A percentile compares a stretch with the other conserved stretches of the same genome.
Evolutionary conservation across 331 rosid genomes (phyloP).

Genomic region (Arachis monticola): DNA sequence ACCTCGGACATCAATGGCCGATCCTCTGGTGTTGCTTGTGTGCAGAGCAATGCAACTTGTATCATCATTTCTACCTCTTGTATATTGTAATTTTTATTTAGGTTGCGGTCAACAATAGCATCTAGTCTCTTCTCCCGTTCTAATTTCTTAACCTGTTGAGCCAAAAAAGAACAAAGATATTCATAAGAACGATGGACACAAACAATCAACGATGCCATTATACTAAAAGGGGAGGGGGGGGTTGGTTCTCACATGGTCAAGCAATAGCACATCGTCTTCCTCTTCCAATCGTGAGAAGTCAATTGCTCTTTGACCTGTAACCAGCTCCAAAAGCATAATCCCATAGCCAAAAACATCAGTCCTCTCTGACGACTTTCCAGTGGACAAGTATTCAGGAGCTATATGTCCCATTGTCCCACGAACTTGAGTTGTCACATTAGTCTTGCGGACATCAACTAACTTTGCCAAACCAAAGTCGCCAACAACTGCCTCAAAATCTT

Average conservation of each 20-base stretch:
- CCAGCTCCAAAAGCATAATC: constrained; percentile 87
- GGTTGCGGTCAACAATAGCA: constrained; percentile 80
- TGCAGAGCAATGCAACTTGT: constrained; percentile 87
- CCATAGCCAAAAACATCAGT: constrained; percentile 97
- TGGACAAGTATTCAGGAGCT: constrained; percentile 94
- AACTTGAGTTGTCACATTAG: constrained; percentile 93
- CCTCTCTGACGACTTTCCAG: constrained; percentile 93
- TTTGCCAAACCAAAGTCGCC: constrained; percentile 97
- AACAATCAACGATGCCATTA: constrained; percentile 11
- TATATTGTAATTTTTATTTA: constrained; percentile 55
- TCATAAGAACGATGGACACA: constrained; percentile 4
- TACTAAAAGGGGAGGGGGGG: background rate
- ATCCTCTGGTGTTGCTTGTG: constrained; percentile 88
- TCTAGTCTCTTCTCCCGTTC: constrained; percentile 82
- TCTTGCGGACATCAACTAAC: constrained; percentile 87
- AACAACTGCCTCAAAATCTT: constrained; percentile 94
- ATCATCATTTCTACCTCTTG: constrained; percentile 91
- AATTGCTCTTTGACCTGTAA: constrained; percentile 92
- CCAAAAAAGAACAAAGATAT: constrained; percentile 11
- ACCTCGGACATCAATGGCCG: constrained; percentile 94
- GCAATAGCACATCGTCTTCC: constrained; percentile 87
- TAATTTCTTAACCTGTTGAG: constrained; percentile 79
- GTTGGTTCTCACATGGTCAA: constrained; percentile 76
- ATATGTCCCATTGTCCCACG: constrained; percentile 98
- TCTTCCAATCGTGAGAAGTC: constrained; percentile 94